Base-by-base conservation (phyloP, 805 yeast genomes). In the Lachancea kluyveri region DNA sequence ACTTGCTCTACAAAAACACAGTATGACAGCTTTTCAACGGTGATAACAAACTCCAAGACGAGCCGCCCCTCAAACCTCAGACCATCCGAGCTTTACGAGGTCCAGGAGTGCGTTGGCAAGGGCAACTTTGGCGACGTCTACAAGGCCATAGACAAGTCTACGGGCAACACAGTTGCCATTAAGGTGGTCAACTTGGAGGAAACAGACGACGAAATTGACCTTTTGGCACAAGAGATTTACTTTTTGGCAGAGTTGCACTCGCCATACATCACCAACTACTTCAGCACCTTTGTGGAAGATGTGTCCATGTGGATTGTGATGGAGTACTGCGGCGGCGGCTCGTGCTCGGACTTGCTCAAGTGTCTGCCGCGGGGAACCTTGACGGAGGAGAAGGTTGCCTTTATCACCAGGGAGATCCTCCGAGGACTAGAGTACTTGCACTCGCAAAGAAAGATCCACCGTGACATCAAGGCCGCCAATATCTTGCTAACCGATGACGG, bases 301-400 rank as follows among this genome's bases (percentile, higher is more conserved):
- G 74, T 75, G 25, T 68, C 74, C 5, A 74, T 92, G 74, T 88
- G 87, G 80, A 83, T 90, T 28, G 79, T 79, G 4, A 85, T 92
- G 96, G 98, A 90, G 54, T 86, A 72, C 51, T 92, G 97, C 57
- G 95, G 90, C 8, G 96, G 94, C 17, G 96, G 96, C 0, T 84
- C 96, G 1, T 83, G 95, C 55, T 68, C 81, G 2, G 94, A 83
- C 48, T 65, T 86, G 34, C 50, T 90, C 24, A 74, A 68, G 47
- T 48, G 52, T 30, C 28, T 58, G 21, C 52, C 71, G 59, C 54
- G 76, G 70, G 33, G 36, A 19, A 57, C 51, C 17, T 57, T 87
- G 26, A 60, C 59, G 12, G 95, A 86, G 46, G 68, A 67, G 4
- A 64, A 70, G 6, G 78, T 77, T 4, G 69, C 81, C 1, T 74